Evolutionary conservation across 108 stramenopile genomes (phyloP).

Genomic region (Cyclostephanos tholiformis): DNA sequence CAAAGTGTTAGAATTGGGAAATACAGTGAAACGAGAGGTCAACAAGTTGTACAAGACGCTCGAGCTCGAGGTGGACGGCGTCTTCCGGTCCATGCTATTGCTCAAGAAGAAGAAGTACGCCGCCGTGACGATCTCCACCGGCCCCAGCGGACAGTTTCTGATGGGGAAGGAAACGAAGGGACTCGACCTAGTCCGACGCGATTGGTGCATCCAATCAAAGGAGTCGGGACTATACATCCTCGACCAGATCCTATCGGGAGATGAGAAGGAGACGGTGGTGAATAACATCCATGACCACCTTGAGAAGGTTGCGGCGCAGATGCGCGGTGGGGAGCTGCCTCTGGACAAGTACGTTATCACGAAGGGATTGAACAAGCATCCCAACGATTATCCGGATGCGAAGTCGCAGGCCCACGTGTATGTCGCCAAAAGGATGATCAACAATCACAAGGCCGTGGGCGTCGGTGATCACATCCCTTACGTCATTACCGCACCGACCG

Average conservation of each 20-base stretch:
- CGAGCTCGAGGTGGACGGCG: slow-evolving; percentile 98
- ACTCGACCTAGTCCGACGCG: slow-evolving; percentile 97
- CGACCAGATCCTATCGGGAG: slow-evolving; percentile 92
- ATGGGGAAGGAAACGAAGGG: slow-evolving; percentile 93
- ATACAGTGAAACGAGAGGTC: slow-evolving; percentile 94
- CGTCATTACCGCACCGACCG: slow-evolving; percentile 81
- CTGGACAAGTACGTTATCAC: slow-evolving; percentile 96
- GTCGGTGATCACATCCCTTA: slow-evolving; percentile 99
- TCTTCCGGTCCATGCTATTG: slow-evolving; percentile 95
- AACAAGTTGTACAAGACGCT: slow-evolving; percentile 97
- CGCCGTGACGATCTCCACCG: slow-evolving; percentile 84
- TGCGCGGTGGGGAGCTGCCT: slow-evolving; percentile 84
- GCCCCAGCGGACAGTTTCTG: slow-evolving; percentile 70
- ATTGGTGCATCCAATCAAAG: slow-evolving; percentile 99
- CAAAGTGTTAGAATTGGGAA: slow-evolving; percentile 78
- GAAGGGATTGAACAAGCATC: slow-evolving; percentile 98
- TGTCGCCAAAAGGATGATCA: slow-evolving; percentile 96
- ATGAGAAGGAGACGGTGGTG: slow-evolving; percentile 87
- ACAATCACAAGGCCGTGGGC: slow-evolving; percentile 90
- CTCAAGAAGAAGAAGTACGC: slow-evolving; percentile 99
- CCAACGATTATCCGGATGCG: slow-evolving; percentile 98
- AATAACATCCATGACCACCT: slow-evolving; percentile 90
- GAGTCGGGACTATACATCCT: slow-evolving; percentile 92
- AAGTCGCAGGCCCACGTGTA: slow-evolving; percentile 95
- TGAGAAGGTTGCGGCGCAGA: slow-evolving; percentile 83